These are phyloP conservation scores for Fusarium mexicanum DNA, from an alignment of 2,329 filamentous ascomycete genomes.

Conservation along the genomic window DNA sequence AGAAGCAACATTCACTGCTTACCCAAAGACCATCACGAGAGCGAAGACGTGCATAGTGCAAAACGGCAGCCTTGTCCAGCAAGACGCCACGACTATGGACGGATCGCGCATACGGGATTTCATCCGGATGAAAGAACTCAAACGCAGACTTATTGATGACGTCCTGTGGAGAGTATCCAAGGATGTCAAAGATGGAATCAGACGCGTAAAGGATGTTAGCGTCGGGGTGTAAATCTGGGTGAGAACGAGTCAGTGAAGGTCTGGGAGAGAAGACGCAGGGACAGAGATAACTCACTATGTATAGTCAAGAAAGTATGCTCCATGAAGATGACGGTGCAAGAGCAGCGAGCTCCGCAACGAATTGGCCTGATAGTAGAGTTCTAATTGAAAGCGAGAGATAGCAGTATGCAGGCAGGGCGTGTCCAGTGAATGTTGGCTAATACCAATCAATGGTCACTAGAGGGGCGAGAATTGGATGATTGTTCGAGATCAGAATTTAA, in stretches of 20 bases:
- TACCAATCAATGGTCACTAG: slow-evolving; percentile 23
- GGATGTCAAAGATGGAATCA: slow-evolving; percentile 83
- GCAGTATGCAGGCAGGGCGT: background rate
- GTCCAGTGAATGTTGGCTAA: slow-evolving; percentile 18
- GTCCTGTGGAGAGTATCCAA: slow-evolving; percentile 81
- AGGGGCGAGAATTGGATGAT: slow-evolving; percentile 1
- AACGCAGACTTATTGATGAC: slow-evolving; percentile 81
- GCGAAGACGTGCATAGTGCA: slow-evolving; percentile 80
- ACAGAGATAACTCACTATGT: slow-evolving; percentile 70
- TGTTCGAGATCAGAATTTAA: background rate
- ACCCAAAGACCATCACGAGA: slow-evolving; percentile 77
- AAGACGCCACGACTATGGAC: slow-evolving; percentile 78
- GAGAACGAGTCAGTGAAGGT: slow-evolving; percentile 5
- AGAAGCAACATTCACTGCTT: slow-evolving; percentile 89
- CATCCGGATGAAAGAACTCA: slow-evolving; percentile 86
- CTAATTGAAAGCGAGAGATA: background rate
- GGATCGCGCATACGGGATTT: slow-evolving; percentile 77
- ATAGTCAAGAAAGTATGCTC: slow-evolving; percentile 93
- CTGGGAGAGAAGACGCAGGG: background rate
- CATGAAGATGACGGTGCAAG: slow-evolving; percentile 56
- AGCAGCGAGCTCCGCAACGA: slow-evolving; percentile 31
- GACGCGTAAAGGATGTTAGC: slow-evolving; percentile 86
- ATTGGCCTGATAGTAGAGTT: background rate
- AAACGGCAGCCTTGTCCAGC: slow-evolving; percentile 84
- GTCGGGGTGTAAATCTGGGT: slow-evolving; percentile 72